phyloP scores from a whole-genome alignment of 1,284 basidiomycete species.

The Boletus semigastroideus region DNA sequence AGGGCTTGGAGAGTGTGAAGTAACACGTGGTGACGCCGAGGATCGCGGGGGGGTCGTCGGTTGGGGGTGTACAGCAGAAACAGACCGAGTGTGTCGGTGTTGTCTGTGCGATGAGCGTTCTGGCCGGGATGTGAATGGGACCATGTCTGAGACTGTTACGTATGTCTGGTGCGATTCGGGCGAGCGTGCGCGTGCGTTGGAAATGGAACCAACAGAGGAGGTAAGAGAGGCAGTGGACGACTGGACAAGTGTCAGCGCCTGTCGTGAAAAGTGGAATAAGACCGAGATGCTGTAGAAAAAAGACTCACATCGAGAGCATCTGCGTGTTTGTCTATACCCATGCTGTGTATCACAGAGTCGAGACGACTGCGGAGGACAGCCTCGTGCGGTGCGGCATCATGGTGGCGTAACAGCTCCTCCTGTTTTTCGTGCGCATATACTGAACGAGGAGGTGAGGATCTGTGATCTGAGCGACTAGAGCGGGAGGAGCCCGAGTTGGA shows the following conservation, averaged over 20 bases:
- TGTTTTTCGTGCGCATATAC: slow-evolving; percentile 20
- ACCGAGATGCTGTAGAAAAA: neutral
- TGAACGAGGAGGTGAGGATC: slow-evolving; percentile 11
- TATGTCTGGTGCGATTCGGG: slow-evolving; percentile 28
- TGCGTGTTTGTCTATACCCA: slow-evolving; percentile 26
- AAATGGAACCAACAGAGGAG: slow-evolving; percentile 34
- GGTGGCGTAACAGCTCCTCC: slow-evolving; percentile 19
- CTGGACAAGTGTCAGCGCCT: slow-evolving; percentile 22
- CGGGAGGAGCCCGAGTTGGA: slow-evolving; percentile 32
- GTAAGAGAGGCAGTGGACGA: slow-evolving; percentile 27
- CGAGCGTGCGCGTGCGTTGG: slow-evolving; percentile 25
- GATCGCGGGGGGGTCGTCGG: slow-evolving; percentile 7
- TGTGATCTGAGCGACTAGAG: slow-evolving; percentile 20
- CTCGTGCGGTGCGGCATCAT: slow-evolving; percentile 49
- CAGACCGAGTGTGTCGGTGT: slow-evolving; percentile 15
- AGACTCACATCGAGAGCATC: slow-evolving; percentile 28
- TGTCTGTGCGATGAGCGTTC: neutral
- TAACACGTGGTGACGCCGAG: slow-evolving; percentile 7
- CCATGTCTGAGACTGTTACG: slow-evolving; percentile 22
- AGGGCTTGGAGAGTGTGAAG: slow-evolving; percentile 17
- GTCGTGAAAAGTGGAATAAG: slow-evolving; percentile 13
- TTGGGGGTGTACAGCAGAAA: slow-evolving; percentile 8
- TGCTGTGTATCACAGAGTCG: slow-evolving; percentile 49
- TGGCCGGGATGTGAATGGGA: slow-evolving; percentile 6
- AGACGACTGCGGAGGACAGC: slow-evolving; percentile 53